phyloP scores from a whole-genome alignment of 2,329 filamentous ascomycete genomes.

The Laburnicola sp. region DNA sequence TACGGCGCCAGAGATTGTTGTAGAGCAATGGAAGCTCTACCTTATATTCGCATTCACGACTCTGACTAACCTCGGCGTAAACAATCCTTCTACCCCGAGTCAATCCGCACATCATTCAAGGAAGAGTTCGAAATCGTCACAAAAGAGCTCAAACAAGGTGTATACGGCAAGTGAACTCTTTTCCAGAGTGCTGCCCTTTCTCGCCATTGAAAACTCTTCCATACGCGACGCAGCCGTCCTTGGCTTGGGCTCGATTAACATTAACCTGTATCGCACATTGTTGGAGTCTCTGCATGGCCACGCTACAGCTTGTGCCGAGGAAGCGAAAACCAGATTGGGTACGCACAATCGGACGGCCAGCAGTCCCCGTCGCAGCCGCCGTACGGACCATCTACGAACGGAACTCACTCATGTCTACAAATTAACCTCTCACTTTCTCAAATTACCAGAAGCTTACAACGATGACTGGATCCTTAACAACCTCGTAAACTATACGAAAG shows the following conservation, averaged over 20 bases:
- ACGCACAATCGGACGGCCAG: slow-evolving; percentile 81
- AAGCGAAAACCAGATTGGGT: slow-evolving; percentile 77
- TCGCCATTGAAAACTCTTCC: slow-evolving; percentile 76
- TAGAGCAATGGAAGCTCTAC: slow-evolving; percentile 98
- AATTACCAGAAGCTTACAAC: slow-evolving; percentile 73
- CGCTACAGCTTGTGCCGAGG: slow-evolving; percentile 82
- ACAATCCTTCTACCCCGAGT: slow-evolving; percentile 59
- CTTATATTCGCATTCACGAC: slow-evolving; percentile 97
- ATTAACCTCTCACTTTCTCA: slow-evolving; percentile 85
- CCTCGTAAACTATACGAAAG: slow-evolving; percentile 84
- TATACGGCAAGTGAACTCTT: slow-evolving; percentile 88
- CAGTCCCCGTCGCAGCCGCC: slow-evolving; percentile 76
- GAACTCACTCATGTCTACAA: slow-evolving; percentile 97
- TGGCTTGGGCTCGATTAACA: slow-evolving; percentile 91
- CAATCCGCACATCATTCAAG: slow-evolving; percentile 73
- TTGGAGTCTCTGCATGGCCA: slow-evolving; percentile 88
- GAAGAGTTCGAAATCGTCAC: slow-evolving; percentile 74
- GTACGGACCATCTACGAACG: slow-evolving; percentile 83
- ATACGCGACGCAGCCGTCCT: slow-evolving; percentile 89
- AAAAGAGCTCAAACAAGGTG: slow-evolving; percentile 73
- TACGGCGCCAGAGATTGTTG: slow-evolving; percentile 79
- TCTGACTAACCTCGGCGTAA: slow-evolving; percentile 73
- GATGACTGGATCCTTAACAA: slow-evolving; percentile 92
- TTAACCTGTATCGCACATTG: slow-evolving; percentile 87
- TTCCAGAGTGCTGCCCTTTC: slow-evolving; percentile 83